Evolutionary conservation across 345 rosid species (phyloP).

Genomic region (Balakata baccata): DNA sequence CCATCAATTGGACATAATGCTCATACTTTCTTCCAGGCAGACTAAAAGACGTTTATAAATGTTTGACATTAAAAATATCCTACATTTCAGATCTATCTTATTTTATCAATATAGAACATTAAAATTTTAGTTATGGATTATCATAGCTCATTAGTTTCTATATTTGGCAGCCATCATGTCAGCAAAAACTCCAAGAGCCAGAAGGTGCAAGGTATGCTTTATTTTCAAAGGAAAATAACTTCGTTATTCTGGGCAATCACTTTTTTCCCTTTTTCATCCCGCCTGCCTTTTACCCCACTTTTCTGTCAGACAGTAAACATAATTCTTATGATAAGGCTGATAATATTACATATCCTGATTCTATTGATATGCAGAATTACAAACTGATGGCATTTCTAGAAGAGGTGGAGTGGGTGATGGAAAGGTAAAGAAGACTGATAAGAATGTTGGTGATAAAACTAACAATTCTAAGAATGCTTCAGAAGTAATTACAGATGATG

Average conservation of each 20-base stretch:
- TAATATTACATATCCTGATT: neutral
- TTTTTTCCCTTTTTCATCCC: neutral
- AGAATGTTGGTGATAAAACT: constrained; percentile 22
- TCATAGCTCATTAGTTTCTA: neutral
- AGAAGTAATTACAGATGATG: neutral
- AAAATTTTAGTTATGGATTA: neutral
- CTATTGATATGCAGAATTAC: constrained; percentile 21
- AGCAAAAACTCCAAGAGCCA: constrained; percentile 16
- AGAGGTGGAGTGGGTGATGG: constrained; percentile 10
- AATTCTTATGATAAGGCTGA: neutral
- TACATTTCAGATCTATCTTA: neutral
- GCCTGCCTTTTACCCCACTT: neutral
- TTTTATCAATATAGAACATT: neutral
- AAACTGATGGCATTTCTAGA: constrained; percentile 10
- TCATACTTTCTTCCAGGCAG: neutral
- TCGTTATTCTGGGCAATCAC: neutral
- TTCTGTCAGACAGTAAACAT: neutral
- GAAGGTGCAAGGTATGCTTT: constrained; percentile 30
- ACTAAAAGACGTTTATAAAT: neutral
- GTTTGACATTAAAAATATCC: neutral
- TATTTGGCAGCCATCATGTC: constrained; percentile 17
- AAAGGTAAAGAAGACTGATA: constrained; percentile 12
- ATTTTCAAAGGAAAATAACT: neutral
- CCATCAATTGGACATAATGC: neutral
- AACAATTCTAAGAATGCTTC: neutral